Base-by-base conservation (phyloP, 441 rosid species). In the Croton setiger region DNA sequence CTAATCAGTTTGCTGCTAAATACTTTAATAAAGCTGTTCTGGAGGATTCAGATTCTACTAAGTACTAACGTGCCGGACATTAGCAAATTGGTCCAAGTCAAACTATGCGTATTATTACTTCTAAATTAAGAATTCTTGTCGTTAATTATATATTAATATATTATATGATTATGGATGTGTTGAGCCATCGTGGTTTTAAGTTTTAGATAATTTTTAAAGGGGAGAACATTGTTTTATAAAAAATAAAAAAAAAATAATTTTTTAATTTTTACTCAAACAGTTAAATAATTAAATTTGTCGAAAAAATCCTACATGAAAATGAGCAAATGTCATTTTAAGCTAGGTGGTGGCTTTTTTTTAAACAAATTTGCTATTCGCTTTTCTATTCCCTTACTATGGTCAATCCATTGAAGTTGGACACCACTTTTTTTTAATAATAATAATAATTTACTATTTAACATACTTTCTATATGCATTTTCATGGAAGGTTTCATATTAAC, bases 61-160 rank as follows among this genome's bases (percentile, higher is more conserved):
- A 64, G 44, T n/a, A 47, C 17, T 64, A 53, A 64, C 61, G 73
- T 45, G 76, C 51, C 31, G 7, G 52, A 60, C 51, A 13, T 11
- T 33, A 39, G 18, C 23, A 54, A 18, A 33, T 2, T 23, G 13
- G 36, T 66, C 61, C 5, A 47, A 10, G 76, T 72, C 75, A 67
- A 63, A 67, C 17, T 9, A 10, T 1, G 35, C 31, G 12, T n/a
- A n/a, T 2, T n/a, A 10, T 58, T 62, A 31, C 68, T 63, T 63
- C 48, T 1, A 4, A 54, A 63, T 54, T 63, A 62, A 70, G 62
- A 62, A 52, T 52, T 41, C 0, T 13, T 14, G 8, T 36, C 11
- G 3, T 35, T 39, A 20, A 14, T n/a, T 17, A 7, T 37, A 1
- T 10, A 6, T n/a, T n/a, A n/a, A n/a, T n/a, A n/a, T n/a, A n/a